Percentiles rank a stretch among this genome's conserved stretches.
Conservation (phyloP, 208 protist species). For the Wallacemonas sp. region DNA sequence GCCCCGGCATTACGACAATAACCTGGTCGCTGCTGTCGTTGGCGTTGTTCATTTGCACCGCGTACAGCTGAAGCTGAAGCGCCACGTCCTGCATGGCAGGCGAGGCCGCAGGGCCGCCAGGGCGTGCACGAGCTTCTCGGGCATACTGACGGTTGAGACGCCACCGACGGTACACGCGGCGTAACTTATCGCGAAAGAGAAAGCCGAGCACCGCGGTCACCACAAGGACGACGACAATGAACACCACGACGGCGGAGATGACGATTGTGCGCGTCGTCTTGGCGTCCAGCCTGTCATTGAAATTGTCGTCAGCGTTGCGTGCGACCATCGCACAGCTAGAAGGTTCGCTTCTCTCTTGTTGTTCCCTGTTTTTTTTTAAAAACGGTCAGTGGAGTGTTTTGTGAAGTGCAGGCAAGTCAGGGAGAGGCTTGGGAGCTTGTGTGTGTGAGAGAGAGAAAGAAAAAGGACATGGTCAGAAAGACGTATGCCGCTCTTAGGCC, state of each 20-base stretch:
- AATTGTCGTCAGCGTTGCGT: too few species aligned
- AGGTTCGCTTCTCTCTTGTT: neutral
- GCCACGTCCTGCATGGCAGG: neutral
- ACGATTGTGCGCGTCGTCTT: neutral
- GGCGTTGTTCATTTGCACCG: neutral
- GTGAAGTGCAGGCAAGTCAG: too few species aligned
- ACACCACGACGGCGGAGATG: neutral
- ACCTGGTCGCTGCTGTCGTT: slow-evolving; percentile 2
- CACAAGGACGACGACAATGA: neutral
- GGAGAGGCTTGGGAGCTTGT: too few species aligned
- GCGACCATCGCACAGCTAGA: too few species aligned
- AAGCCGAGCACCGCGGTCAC: neutral
- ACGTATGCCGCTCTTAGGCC: too few species aligned
- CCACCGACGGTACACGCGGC: neutral
- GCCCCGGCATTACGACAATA: neutral
- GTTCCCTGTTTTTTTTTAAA: too few species aligned
- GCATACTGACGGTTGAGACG: neutral
- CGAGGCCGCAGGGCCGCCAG: neutral
- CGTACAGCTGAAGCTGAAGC: neutral
- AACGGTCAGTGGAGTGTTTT: too few species aligned
- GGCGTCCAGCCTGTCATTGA: too few species aligned
- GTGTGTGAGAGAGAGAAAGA: too few species aligned
- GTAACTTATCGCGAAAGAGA: neutral
- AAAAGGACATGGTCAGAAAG: too few species aligned
- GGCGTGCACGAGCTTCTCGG: neutral